Evolutionary conservation across 1,139 yeast genomes (phyloP).

Genomic region (Sugiyamaella castrensis): DNA sequence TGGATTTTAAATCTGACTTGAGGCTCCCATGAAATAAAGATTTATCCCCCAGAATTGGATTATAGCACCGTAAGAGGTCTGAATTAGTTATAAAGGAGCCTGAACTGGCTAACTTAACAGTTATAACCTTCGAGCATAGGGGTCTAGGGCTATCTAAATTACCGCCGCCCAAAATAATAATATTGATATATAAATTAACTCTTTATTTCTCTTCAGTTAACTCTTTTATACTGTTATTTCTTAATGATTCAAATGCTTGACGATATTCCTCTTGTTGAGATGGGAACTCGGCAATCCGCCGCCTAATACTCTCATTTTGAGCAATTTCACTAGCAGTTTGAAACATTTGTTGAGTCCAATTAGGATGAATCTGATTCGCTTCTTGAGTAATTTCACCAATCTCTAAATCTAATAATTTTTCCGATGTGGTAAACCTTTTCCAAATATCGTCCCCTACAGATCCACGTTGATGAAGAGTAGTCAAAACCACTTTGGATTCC

Average conservation of each 20-base stretch:
- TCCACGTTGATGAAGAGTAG: conserved; percentile 76
- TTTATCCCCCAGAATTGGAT: too few species aligned
- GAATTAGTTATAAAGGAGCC: too few species aligned
- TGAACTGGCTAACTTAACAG: too few species aligned
- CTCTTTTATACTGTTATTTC: conserved; percentile 18
- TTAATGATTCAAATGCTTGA: conserved; percentile 25
- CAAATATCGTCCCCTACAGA: conserved; percentile 86
- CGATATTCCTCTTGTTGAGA: conserved; percentile 29
- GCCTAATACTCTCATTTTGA: conserved; percentile 84
- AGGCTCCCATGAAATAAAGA: too few species aligned
- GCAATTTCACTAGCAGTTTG: conserved; percentile 85
- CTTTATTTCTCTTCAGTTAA: conserved; percentile 5
- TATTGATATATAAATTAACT: background rate
- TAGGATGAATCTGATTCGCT: conserved; percentile 68
- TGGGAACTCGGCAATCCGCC: conserved; percentile 68
- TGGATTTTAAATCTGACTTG: too few species aligned
- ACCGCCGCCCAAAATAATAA: background rate
- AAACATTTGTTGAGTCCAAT: conserved; percentile 77
- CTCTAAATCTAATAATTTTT: conserved; percentile 76
- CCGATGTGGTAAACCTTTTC: conserved; percentile 75
- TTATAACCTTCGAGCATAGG: too few species aligned
- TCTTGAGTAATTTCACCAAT: conserved; percentile 74
- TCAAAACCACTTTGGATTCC: conserved; percentile 66
- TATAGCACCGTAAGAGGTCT: too few species aligned
- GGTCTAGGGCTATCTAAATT: too few species aligned